Evolutionary conservation across 129 eudicot species (phyloP).

Genomic region (Pulicaria dysenterica): DNA sequence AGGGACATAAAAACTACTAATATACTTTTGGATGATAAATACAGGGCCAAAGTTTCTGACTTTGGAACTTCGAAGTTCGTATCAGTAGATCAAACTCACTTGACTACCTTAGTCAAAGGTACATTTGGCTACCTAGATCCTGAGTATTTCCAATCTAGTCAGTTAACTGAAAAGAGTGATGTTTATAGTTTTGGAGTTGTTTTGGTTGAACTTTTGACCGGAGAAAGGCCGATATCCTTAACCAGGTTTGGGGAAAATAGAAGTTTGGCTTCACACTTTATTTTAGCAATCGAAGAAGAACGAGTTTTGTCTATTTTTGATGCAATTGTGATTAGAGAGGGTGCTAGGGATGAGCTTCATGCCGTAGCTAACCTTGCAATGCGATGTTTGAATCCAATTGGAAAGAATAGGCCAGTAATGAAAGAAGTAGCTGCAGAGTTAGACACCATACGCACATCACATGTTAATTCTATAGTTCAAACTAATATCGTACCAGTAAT

Average conservation of each 20-base stretch:
- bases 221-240: constrained; percentile 10
- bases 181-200: constrained; percentile 38
- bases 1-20: constrained; percentile 28
- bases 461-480: not conserved
- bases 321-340: not conserved
- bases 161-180: constrained; percentile 30
- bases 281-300: constrained; percentile 11
- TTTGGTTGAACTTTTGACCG: constrained; percentile 28
- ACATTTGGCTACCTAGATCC: constrained; percentile 33
- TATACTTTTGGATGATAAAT: constrained; percentile 33
- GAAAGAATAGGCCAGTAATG: constrained; percentile 31
- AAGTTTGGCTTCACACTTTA: constrained; percentile 12
- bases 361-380: constrained; percentile 20
- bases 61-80: constrained; percentile 34
- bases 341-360: constrained; percentile 13
- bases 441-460: not conserved
- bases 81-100: constrained; percentile 24
- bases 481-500: not conserved
- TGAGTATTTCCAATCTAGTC: constrained; percentile 27
- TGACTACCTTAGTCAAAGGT: constrained; percentile 25
- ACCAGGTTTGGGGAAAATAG: constrained; percentile 16
- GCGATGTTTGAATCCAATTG: constrained; percentile 24
- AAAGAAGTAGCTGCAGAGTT: constrained; percentile 24
- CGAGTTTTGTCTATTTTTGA: constrained; percentile 26
- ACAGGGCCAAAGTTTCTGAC: constrained; percentile 28